phyloP scores from a whole-genome alignment of 208 protist species.

The Leishmania arabica region DNA sequence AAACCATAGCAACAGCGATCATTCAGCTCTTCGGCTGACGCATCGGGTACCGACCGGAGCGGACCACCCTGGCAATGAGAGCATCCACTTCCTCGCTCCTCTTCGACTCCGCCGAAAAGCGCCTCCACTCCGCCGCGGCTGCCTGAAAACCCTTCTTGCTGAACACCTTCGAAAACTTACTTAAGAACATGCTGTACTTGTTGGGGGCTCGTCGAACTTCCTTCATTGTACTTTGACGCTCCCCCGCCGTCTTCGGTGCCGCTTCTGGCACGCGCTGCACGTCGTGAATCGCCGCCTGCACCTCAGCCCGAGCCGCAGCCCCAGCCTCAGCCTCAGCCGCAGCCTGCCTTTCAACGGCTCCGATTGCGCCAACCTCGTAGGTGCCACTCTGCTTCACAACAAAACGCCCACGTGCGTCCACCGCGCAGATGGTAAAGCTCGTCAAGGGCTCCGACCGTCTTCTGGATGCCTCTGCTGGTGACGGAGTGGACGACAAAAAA shows the following conservation, averaged over 20 bases:
- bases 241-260: neutral
- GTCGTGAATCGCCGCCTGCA: neutral
- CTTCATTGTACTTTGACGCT: neutral
- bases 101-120: slow-evolving; percentile 15
- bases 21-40: neutral
- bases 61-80: slow-evolving; percentile 23
- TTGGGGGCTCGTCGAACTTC: neutral
- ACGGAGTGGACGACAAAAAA: neutral
- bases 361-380: slow-evolving; percentile 33
- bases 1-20: neutral
- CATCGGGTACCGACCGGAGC: slow-evolving; percentile 21
- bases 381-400: slow-evolving; percentile 33
- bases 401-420: slow-evolving; percentile 55
- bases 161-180: slow-evolving; percentile 42
- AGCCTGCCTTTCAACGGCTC: neutral
- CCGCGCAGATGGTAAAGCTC: slow-evolving; percentile 41
- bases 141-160: slow-evolving; percentile 38
- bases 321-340: neutral
- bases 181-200: slow-evolving; percentile 40
- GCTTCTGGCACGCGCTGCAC: neutral
- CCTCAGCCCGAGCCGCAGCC: neutral
- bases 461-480: neutral
- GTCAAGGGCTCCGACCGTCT: neutral
- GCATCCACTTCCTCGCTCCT: slow-evolving; percentile 10
- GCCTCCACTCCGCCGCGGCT: slow-evolving; percentile 38